These are phyloP conservation scores for Phytophthora fragariae DNA, from an alignment of 352 stramenopile species.

Conservation along the genomic window DNA sequence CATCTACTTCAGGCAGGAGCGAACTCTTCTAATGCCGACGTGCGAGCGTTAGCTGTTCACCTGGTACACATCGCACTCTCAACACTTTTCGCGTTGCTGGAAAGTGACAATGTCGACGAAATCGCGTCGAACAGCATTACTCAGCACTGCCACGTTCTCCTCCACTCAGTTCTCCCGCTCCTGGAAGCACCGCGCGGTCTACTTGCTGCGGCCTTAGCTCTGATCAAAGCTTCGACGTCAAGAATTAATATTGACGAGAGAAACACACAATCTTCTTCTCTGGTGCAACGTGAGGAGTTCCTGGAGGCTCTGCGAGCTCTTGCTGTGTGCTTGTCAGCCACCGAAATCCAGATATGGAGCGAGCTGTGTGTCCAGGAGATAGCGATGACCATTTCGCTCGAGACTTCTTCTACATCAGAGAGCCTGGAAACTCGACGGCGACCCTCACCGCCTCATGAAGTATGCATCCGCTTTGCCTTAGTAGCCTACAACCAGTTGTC, in stretches of 20 bases:
- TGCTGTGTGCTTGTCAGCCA: conserved; percentile 36
- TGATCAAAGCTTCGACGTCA: conserved; percentile 28
- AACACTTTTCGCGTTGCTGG: conserved; percentile 30
- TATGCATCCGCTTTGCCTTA: conserved; percentile 66
- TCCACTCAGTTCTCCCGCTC: conserved; percentile 55
- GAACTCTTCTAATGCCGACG: conserved; percentile 14
- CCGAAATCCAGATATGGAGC: conserved; percentile 51
- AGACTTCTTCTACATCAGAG: conserved; percentile 1
- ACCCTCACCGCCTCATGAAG: conserved; percentile 20
- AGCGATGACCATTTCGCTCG: conserved; percentile 47
- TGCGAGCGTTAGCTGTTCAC: conserved; percentile 33
- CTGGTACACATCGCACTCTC: conserved; percentile 34
- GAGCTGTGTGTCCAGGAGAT: conserved; percentile 72
- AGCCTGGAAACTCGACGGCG: conserved; percentile 8
- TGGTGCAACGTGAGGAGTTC: conserved; percentile 12
- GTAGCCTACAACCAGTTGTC: conserved; percentile 56
- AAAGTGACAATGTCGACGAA: conserved; percentile 18
- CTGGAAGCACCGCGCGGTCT: conserved; percentile 34
- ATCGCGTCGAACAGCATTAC: conserved; percentile 32
- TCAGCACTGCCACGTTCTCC: conserved; percentile 57
- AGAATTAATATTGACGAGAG: neutral
- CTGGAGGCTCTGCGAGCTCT: conserved; percentile 35
- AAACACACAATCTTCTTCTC: conserved; percentile 8
- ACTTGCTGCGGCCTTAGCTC: conserved; percentile 19
- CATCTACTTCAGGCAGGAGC: conserved; percentile 29